A percentile compares a stretch with the other conserved stretches of the same genome.
phyloP scores from a whole-genome alignment of 2,329 filamentous ascomycete genomes.

The Claviceps capensis region DNA sequence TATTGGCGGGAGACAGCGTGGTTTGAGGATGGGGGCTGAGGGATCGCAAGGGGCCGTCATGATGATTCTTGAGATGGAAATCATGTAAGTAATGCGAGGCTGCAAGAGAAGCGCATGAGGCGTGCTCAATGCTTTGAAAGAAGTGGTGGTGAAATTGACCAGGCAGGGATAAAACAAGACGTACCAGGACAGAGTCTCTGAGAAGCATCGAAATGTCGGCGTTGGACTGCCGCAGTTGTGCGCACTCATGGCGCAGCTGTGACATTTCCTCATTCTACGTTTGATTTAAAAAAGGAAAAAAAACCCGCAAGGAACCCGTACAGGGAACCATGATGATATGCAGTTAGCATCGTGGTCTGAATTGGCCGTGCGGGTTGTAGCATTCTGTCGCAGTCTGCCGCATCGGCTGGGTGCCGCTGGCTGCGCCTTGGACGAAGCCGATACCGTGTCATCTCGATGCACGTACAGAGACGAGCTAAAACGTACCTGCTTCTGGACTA shows the following conservation, averaged over 20 bases:
- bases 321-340: not conserved
- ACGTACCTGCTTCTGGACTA: constrained; percentile 12
- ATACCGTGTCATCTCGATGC: constrained; percentile 3
- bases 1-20: constrained; percentile 7
- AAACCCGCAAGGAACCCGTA: not conserved
- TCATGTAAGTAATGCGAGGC: not conserved
- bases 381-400: not conserved
- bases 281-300: not conserved
- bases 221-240: constrained; percentile 13
- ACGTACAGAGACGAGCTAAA: not conserved
- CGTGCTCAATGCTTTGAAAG: not conserved
- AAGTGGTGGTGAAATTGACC: not conserved
- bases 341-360: not conserved
- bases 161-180: not conserved
- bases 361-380: not conserved
- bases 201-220: constrained; percentile 12
- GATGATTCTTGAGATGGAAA: not conserved
- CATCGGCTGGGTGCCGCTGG: not conserved
- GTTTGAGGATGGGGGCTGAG: constrained; percentile 7
- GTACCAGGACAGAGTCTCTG: constrained; percentile 10
- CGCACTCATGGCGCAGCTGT: constrained; percentile 12
- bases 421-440: not conserved
- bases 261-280: constrained; percentile 11
- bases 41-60: constrained; percentile 6
- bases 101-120: not conserved